Evolutionary conservation across 129 eudicot species (phyloP), one percentile per base, ranked within the genome.

Genomic region (Saposhnikovia divaricata): DNA sequence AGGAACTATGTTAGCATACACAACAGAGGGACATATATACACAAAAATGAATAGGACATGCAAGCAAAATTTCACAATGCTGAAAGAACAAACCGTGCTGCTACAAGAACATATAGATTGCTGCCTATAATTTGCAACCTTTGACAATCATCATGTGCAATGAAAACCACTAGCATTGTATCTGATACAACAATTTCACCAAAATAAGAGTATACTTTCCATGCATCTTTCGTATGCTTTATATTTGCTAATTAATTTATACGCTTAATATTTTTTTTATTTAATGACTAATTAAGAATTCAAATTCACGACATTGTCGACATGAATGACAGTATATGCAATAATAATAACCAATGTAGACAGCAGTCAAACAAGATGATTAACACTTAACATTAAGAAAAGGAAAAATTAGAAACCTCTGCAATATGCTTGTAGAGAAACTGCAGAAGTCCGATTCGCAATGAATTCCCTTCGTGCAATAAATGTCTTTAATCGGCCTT

Each of bases 361-460:
- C 31, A 61, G 69, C 34, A 61, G 34, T 61, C 31, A 6, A 61
- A 59, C 13, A 59, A 61, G 15, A 61, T 61, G 28, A 61, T 61
- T n/a, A 61, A 9, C 34, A 61, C 69, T 61, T 61, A 25, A 61
- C 25, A 68, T 68, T 14, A 10, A 31, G 73, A 68, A 31, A 68
- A 13, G 73, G 43, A 68, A 68, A 68, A 34, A 68, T 13, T 31
- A 68, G 83, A 53, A 31, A 95, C 99, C 99, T 92, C 99, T 86
- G 86, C 96, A 92, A 76, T 86, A 92, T 84, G 99, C 85, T 89
- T 95, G 99, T 79, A 95, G 80, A 81, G 87, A 87, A 74, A 89
- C 43, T 81, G 99, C 93, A 79, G 96, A 92, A 55, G 80, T 83
- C 72, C 93, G 86, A n/a, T 75, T 85, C 43, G 84, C 84, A 47